Base-by-base conservation (phyloP, 78 protist genomes). In the Guillardia theta region DNA sequence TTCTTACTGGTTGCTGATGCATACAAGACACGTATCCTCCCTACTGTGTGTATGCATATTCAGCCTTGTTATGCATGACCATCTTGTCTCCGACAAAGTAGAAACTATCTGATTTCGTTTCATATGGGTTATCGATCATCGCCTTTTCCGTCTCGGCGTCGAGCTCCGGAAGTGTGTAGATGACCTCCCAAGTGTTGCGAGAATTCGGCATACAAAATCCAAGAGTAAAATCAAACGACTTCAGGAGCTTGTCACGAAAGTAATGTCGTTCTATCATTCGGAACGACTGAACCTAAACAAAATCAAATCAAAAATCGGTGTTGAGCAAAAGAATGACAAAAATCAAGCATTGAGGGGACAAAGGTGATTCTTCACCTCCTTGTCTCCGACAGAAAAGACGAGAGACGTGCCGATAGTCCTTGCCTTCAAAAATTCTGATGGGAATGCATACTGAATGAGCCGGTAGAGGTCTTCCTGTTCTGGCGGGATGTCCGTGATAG, bases 191-290 rank as follows among this genome's bases (percentile, higher is more conserved):
- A 9, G 94, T 21, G 96, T 97, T 97, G 43, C 96, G 94, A 46
- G 95, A 88, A 70, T 92, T 94, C 15, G 98, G 98, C 36, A 97
- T 97, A 95, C 97, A 95, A 83, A 97, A 97, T 39, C 97, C 98
- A 43, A 97, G 95, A 48, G 27, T 58, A 76, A 97, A 97, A 93
- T 97, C 98, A 43, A 88, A 97, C 36, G 88, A 36, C 96, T 96
- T 95, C 93, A 97, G n/a, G 77, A 97, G 70, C 95, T 43, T 58
- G 93, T 93, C 62, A 15, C 94, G 18, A 95, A 96, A 96, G 93
- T 96, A 97, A 93, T 96, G 97, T 22, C 98, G 96, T 93, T 97
- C 98, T 33, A 97, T 96, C 98, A 97, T 97, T 36, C 97, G 88
- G 95, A 97, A 96, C 90, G 64, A 87, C 70, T 64, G 70, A 24